Percentiles rank a stretch among this genome's conserved stretches.
Evolutionary conservation across 345 rosid genomes (phyloP).

Genomic region (Viola odorata): DNA sequence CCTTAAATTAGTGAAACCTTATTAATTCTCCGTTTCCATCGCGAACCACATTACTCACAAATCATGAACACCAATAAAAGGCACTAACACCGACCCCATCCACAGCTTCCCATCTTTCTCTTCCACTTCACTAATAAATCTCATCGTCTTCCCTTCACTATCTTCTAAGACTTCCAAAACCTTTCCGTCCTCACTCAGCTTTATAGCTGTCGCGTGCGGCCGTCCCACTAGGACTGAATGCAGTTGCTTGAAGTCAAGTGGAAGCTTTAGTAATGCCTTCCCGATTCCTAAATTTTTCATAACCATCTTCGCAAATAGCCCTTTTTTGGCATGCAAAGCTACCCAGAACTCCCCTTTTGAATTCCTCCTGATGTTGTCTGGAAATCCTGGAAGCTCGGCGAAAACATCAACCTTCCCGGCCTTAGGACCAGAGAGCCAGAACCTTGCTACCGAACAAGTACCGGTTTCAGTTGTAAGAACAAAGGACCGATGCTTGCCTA

Average conservation of each 20-base stretch:
- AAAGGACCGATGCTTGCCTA: slow-evolving; percentile 19
- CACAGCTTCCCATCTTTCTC: slow-evolving; percentile 24
- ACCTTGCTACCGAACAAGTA: slow-evolving; percentile 15
- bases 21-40: too few species aligned
- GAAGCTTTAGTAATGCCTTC: slow-evolving; percentile 13
- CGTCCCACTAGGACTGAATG: slow-evolving; percentile 51
- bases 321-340: slow-evolving; percentile 53
- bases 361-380: slow-evolving; percentile 22
- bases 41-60: slow-evolving; percentile 14
- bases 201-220: slow-evolving; percentile 51
- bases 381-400: slow-evolving; percentile 19
- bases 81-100: slow-evolving; percentile 31
- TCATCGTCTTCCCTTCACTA: slow-evolving; percentile 13
- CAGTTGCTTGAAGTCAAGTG: slow-evolving; percentile 25
- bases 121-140: slow-evolving; percentile 24
- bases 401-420: slow-evolving; percentile 18
- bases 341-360: slow-evolving; percentile 23
- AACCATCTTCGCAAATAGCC: slow-evolving; percentile 34
- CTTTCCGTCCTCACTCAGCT: slow-evolving; percentile 17
- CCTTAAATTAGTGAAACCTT: too few species aligned
- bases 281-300: slow-evolving; percentile 40
- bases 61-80: slow-evolving; percentile 48
- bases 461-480: slow-evolving; percentile 20
- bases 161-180: slow-evolving; percentile 17
- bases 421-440: slow-evolving; percentile 20